Evolutionary conservation across 1,139 yeast species (phyloP).

Genomic region (Yamadazyma friedrichii): DNA sequence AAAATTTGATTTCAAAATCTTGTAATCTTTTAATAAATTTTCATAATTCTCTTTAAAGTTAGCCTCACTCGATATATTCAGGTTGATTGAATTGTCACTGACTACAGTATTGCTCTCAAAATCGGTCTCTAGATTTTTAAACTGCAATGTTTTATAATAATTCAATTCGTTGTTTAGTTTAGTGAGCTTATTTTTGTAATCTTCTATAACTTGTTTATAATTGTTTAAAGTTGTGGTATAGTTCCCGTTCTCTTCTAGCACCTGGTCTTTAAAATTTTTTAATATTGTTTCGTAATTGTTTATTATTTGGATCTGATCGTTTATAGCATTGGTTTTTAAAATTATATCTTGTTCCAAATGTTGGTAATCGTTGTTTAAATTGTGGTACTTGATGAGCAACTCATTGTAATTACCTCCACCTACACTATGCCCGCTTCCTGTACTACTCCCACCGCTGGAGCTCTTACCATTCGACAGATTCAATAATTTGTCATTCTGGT

Average conservation of each 20-base stretch:
- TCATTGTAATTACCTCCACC: slow-evolving; percentile 10
- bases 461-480: too few species aligned
- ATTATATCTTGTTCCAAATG: slow-evolving; percentile 17
- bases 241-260: slow-evolving; percentile 17
- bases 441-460: too few species aligned
- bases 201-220: slow-evolving; percentile 33
- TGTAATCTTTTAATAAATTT: slow-evolving; percentile 36
- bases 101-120: slow-evolving; percentile 12
- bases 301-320: slow-evolving; percentile 16
- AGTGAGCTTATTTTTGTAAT: slow-evolving; percentile 28
- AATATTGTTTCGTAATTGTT: slow-evolving; percentile 17
- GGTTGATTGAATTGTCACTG: not conserved
- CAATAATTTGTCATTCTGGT: too few species aligned
- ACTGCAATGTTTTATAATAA: slow-evolving; percentile 17
- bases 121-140: slow-evolving; percentile 13
- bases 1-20: slow-evolving; percentile 39
- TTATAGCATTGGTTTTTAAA: slow-evolving; percentile 16
- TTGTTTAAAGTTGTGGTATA: slow-evolving; percentile 29
- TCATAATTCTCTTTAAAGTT: slow-evolving; percentile 25
- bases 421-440: too few species aligned
- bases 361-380: slow-evolving; percentile 14
- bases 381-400: slow-evolving; percentile 14
- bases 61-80: not conserved
- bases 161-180: slow-evolving; percentile 25
- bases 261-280: slow-evolving; percentile 10